These are phyloP conservation scores for Ganoderma lucidum DNA, from an alignment of 1,284 basidiomycete genomes.

Conservation along the genomic window DNA sequence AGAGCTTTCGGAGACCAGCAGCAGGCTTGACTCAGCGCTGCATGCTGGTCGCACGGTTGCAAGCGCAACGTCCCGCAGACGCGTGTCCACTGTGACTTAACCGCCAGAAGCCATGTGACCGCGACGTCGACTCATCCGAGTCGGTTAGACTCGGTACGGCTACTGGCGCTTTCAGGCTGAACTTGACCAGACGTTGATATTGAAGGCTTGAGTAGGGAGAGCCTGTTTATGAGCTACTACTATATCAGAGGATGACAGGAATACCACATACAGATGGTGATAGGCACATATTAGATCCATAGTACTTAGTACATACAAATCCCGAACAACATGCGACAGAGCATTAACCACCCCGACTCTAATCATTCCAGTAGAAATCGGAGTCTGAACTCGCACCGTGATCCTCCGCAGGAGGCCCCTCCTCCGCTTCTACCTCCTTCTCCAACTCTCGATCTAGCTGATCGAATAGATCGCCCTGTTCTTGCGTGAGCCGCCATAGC, in stretches of 20 bases:
- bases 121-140: not conserved
- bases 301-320: not conserved
- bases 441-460: constrained; percentile 6
- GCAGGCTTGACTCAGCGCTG: not conserved
- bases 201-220: no score
- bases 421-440: constrained; percentile 5
- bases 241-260: no score
- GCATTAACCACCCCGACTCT: not conserved
- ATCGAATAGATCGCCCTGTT: constrained; percentile 6
- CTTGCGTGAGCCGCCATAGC: constrained; percentile 14
- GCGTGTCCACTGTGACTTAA: not conserved
- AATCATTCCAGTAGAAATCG: constrained; percentile 10
- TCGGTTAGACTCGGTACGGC: no score
- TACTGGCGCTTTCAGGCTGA: no score
- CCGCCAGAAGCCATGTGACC: not conserved
- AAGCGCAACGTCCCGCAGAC: not conserved
- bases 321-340: not conserved
- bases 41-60: not conserved
- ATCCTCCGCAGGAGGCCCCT: constrained; percentile 11
- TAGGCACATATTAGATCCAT: not conserved
- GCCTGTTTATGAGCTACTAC: no score
- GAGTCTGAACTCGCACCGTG: constrained; percentile 9
- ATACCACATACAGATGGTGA: no score
- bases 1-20: not conserved
- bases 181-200: no score